These are phyloP conservation scores for Novymonas esmeraldas DNA, from an alignment of 208 protist genomes.

Conservation along the genomic window DNA sequence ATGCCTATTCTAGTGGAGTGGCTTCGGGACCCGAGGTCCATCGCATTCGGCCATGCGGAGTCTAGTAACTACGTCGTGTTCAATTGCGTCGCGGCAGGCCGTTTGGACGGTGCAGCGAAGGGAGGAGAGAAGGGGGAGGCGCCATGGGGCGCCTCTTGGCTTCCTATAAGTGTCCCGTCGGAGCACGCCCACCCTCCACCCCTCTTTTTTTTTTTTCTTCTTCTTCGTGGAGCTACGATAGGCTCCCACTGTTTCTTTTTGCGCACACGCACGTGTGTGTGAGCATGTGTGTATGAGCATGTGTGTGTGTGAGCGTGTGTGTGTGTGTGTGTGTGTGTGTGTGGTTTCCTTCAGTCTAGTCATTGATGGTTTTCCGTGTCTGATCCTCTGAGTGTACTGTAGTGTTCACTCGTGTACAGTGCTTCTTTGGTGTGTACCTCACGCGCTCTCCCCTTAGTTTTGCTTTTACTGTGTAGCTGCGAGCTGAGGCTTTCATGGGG, in stretches of 20 bases:
- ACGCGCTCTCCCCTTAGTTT: too few relatives aligned
- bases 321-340: background rate
- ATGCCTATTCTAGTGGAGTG: background rate
- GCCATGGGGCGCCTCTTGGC: too few relatives aligned
- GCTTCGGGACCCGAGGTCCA: background rate
- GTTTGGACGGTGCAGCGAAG: background rate
- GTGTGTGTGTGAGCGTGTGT: background rate
- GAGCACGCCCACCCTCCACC: too few relatives aligned
- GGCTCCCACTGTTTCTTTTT: background rate
- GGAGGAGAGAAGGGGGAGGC: background rate
- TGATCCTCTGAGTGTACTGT: background rate
- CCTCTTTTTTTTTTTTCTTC: background rate
- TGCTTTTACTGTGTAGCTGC: too few relatives aligned
- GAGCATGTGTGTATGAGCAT: background rate
- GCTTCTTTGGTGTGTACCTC: background rate
- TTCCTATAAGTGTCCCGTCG: too few relatives aligned
- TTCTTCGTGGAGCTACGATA: background rate
- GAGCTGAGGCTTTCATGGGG: too few relatives aligned
- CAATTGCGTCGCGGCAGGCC: background rate
- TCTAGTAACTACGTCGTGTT: background rate
- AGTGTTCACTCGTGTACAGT: constrained; percentile 2
- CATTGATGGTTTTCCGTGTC: background rate
- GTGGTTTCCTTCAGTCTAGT: background rate
- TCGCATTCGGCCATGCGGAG: background rate
- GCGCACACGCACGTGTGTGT: background rate